Conservation (phyloP, 495 filamentous ascomycete species). For the Talaromyces stipitatus region DNA sequence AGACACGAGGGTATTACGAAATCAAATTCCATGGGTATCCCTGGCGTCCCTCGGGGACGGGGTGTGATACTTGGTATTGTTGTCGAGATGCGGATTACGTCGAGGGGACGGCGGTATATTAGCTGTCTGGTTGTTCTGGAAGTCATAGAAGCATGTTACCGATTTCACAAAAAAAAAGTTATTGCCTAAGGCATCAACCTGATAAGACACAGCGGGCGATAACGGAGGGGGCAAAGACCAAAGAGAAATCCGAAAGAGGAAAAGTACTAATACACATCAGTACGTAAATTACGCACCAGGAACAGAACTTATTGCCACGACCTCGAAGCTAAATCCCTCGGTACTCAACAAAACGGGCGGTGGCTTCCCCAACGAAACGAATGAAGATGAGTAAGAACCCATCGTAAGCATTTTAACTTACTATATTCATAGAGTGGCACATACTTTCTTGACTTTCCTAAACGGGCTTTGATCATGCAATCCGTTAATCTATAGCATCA, state of each 20-base stretch:
- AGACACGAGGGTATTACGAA: no score
- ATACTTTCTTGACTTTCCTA: background rate
- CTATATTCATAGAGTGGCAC: background rate
- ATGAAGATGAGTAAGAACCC: background rate
- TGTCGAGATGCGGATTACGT: background rate
- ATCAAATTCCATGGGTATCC: no score
- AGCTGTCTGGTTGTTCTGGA: background rate
- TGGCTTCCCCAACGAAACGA: slow-evolving; percentile 3
- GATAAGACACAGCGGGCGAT: background rate
- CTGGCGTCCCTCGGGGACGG: no score
- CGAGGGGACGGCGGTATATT: background rate
- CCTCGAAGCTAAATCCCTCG: background rate
- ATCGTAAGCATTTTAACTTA: no score
- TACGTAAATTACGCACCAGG: background rate
- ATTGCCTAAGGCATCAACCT: background rate
- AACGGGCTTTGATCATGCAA: background rate
- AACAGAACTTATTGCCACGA: background rate
- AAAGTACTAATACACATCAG: background rate
- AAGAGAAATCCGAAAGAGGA: background rate
- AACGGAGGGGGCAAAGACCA: background rate
- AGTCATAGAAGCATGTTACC: no score
- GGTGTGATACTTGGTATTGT: background rate
- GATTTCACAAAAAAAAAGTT: no score
- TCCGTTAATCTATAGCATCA: background rate
- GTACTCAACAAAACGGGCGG: background rate